These are phyloP conservation scores for Candida andamanensis DNA, from an alignment of 805 yeast genomes.

Conservation along the genomic window DNA sequence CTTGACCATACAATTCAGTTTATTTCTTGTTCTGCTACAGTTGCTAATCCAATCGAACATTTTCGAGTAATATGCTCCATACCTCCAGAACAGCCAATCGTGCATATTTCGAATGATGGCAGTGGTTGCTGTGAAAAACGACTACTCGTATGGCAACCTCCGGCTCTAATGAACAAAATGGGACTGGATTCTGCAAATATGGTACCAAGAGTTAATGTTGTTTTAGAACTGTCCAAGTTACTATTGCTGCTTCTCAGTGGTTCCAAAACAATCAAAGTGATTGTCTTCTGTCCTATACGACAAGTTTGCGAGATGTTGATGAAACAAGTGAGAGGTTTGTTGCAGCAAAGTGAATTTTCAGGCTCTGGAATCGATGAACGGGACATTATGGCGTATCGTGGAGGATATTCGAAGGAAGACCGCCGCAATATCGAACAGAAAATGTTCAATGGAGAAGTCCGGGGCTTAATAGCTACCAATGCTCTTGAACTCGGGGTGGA, in stretches of 20 bases:
- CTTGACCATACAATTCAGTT: constrained; percentile 43
- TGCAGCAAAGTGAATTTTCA: constrained; percentile 38
- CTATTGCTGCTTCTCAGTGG: constrained; percentile 59
- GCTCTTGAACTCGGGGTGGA: constrained; percentile 96
- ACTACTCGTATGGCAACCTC: constrained; percentile 82
- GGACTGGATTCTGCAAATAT: constrained; percentile 35
- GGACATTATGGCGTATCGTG: constrained; percentile 90
- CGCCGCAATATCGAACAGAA: constrained; percentile 82
- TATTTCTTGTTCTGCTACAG: constrained; percentile 92
- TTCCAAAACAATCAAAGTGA: constrained; percentile 60
- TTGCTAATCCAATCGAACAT: constrained; percentile 66
- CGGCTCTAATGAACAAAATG: constrained; percentile 49
- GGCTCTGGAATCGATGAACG: constrained; percentile 32
- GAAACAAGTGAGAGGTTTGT: constrained; percentile 67
- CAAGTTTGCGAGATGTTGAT: constrained; percentile 81
- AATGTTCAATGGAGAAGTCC: constrained; percentile 81
- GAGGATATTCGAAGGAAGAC: constrained; percentile 86
- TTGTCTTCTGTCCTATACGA: constrained; percentile 86
- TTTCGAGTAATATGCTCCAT: constrained; percentile 74
- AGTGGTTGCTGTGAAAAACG: constrained; percentile 80
- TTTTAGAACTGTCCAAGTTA: constrained; percentile 71
- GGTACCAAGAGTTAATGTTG: constrained; percentile 56
- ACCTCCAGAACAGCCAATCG: constrained; percentile 35
- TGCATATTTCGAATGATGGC: constrained; percentile 72
- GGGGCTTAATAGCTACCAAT: constrained; percentile 89